phyloP scores from a whole-genome alignment of 192 early-diverging fungal genomes.

The Backusella tarrabulga region DNA sequence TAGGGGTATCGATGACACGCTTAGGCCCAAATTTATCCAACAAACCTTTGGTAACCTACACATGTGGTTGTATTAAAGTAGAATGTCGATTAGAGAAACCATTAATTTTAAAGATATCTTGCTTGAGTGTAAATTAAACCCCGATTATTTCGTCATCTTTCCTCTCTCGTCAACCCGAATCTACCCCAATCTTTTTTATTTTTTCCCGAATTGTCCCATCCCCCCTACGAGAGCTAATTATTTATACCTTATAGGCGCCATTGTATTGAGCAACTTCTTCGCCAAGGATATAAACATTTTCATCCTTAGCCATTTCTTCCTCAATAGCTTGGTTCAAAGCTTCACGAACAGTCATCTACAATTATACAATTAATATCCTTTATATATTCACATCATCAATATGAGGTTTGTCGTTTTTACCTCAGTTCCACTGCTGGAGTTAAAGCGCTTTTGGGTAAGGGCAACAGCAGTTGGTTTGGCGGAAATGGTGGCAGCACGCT shows the following conservation, averaged over 20 bases:
- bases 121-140: background rate
- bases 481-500: conserved; percentile 20
- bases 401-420: conserved; percentile 1
- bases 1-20: conserved; percentile 97
- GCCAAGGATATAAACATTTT: conserved; percentile 90
- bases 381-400: background rate
- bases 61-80: background rate
- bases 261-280: conserved; percentile 99
- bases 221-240: background rate
- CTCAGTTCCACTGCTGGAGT: conserved; percentile 30
- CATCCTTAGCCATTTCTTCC: conserved; percentile 92
- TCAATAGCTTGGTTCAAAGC: conserved; percentile 97
- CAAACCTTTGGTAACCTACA: conserved; percentile 93
- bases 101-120: background rate
- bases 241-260: conserved; percentile 95
- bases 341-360: conserved; percentile 94
- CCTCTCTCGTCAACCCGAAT: conserved; percentile 1
- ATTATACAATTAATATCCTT: background rate
- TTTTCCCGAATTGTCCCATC: conserved; percentile 34
- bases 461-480: conserved; percentile 19
- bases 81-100: background rate
- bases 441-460: conserved; percentile 32
- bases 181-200: conserved; percentile 20
- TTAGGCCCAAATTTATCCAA: conserved; percentile 96
- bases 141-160: background rate